Evolutionary conservation across 2,329 filamentous ascomycete genomes (phyloP), one percentile per base, ranked within the genome.

Genomic region (Colletotrichum acutatum): DNA sequence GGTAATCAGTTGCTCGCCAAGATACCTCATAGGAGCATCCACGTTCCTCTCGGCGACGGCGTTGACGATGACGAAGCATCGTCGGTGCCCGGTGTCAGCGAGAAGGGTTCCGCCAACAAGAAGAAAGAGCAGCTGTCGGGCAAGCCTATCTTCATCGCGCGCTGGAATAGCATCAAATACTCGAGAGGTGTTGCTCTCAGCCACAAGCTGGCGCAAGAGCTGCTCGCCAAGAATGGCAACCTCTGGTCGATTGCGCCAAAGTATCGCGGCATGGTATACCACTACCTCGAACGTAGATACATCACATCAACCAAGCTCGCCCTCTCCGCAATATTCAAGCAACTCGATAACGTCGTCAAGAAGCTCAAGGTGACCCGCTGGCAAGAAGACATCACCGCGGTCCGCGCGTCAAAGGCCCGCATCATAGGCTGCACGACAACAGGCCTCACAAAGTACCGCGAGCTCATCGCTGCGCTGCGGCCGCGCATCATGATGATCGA

Each of bases 381-480:
- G 86, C 87, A 91, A 71, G 84, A 86, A 46, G 89, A 94, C 71
- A 82, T 87, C 9, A 76, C 77, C 5, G 78, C 85, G 6, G 78
- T 89, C n/a, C 77, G 76, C 3, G 69, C 75, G 1, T 78, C 82
- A 19, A 60, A 76, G 0, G 80, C 88, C 19, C 82, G 88, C 26
- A 85, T 94, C 28, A 82, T 96, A 4, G 88, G 89, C 42, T 89
- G 89, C 63, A 97, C 95, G 0, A 95, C 93, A 0, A 97, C 95
- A 0, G 94, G 94, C 1, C 79, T 97, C 9, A 92, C 91, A 81
- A 97, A 97, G 76, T 96, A 97, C 74, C 90, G 94, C 4, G 89
- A 88, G 1, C 84, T 96, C 2, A 84, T 97, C 26, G 86, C 91
- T 0, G 89, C 89, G 2, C 79, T 96, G 5, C 85, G 88, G 32